A percentile compares a stretch with the other conserved stretches of the same genome.
phyloP scores from a whole-genome alignment of 495 filamentous ascomycete species.

The Aspergillus biplanus region DNA sequence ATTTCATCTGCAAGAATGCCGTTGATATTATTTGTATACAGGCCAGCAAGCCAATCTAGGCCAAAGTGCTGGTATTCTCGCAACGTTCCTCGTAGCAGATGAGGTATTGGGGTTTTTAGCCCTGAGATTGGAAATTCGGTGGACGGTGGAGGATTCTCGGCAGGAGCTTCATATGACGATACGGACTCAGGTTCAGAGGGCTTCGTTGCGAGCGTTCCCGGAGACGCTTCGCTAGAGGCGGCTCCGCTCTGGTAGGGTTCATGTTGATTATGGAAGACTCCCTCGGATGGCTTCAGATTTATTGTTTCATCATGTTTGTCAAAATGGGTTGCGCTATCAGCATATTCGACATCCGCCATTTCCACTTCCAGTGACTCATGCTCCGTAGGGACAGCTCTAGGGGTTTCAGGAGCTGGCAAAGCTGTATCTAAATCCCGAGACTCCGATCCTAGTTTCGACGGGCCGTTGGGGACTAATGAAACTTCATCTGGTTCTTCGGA shows the following conservation, averaged over 20 bases:
- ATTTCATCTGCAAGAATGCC: conserved; percentile 99
- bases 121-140: conserved; percentile 41
- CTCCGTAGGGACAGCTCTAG: conserved; percentile 24
- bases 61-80: conserved; percentile 97
- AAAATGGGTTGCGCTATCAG: not conserved
- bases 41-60: conserved; percentile 90
- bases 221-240: conserved; percentile 52
- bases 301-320: conserved; percentile 8
- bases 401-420: conserved; percentile 10
- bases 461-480: conserved; percentile 48
- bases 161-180: conserved; percentile 57
- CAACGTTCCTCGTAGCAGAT: conserved; percentile 86
- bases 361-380: conserved; percentile 14
- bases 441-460: conserved; percentile 18
- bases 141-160: conserved; percentile 39
- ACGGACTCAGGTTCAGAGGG: conserved; percentile 70
- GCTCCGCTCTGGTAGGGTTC: conserved; percentile 37
- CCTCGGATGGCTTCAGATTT: conserved; percentile 7
- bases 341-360: conserved; percentile 14
- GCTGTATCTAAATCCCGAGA: conserved; percentile 9
- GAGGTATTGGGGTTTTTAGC: conserved; percentile 77
- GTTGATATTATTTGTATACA: conserved; percentile 92
- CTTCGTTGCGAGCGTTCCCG: conserved; percentile 66
- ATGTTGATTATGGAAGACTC: conserved; percentile 21
- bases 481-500: conserved; percentile 51